Base-by-base conservation (phyloP, 805 yeast genomes). In the Candida montana region DNA sequence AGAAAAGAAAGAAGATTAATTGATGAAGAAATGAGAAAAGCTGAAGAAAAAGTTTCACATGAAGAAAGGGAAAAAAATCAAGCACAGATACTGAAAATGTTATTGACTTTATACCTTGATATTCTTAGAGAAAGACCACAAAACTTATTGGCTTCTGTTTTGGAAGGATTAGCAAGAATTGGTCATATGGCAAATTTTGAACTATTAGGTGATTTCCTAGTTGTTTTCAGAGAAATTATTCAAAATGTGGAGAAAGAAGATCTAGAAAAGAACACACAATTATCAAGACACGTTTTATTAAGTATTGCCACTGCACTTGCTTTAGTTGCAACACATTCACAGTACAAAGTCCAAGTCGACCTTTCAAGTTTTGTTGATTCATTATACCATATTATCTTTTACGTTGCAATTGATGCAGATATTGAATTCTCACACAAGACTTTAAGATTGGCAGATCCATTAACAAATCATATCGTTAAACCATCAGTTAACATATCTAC, bases 121-220 rank as follows among this genome's bases (percentile, higher is more conserved):
- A 76, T 91, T 24, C 68, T 93, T 48, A 83, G 75, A 58, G 73
- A 72, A 15, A 72, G 77, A 34, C 75, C 80, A 16, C 74, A 78
- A 30, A 73, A 75, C 16, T 67, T 93, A 40, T 79, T 88, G 70
- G 96, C 95, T 7, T 73, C 91, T 0, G 95, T 91, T 0, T 68
- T 93, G 41, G 98, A 93, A 65, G 98, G 98, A 3, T 65, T 93
- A 42, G 85, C 97, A 1, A 78, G 79, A 56, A 89, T 82, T 58
- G 96, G 98, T 2, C 93, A 83, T 54, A 81, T 90, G 80, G 89
- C 95, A 19, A 93, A 93, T 58, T 79, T 91, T 43, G 98, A 93
- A 50, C 69, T 93, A 34, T 73, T 93, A 51, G 98, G 98, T 20
- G 99, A 93, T 59, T 80, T 93, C 63, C 69, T 93, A 39, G 95